These are phyloP conservation scores for Thalassiosira mediterranea DNA, from an alignment of 352 stramenopile genomes.

Conservation along the genomic window DNA sequence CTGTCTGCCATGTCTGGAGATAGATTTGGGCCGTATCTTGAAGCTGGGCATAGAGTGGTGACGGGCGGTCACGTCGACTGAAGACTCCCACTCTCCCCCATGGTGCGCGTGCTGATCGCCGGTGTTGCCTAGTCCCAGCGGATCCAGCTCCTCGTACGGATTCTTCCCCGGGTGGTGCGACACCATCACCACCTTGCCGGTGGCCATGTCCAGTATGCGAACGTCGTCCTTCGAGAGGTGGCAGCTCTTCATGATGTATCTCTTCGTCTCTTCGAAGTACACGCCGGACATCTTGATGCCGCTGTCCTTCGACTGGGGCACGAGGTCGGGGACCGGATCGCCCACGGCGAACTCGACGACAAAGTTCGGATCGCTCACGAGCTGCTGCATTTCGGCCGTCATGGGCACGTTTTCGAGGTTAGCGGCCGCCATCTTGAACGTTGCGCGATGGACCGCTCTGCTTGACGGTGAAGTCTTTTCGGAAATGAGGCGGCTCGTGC, in stretches of 20 bases:
- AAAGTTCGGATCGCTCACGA: conserved; percentile 59
- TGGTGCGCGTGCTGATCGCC: conserved; percentile 29
- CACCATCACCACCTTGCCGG: conserved; percentile 40
- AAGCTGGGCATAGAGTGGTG: conserved; percentile 41
- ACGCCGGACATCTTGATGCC: conserved; percentile 49
- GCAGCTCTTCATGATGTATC: conserved; percentile 56
- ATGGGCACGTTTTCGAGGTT: conserved; percentile 21
- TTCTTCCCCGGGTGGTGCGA: conserved; percentile 58
- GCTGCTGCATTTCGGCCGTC: conserved; percentile 55
- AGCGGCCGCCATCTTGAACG: neutral
- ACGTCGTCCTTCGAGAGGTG: conserved; percentile 54
- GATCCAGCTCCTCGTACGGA: conserved; percentile 54
- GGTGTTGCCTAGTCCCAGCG: conserved; percentile 44
- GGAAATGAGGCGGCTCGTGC: too few species aligned
- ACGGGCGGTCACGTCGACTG: conserved; percentile 40
- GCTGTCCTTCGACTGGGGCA: conserved; percentile 49
- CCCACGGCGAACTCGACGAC: conserved; percentile 56
- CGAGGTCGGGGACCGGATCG: conserved; percentile 42
- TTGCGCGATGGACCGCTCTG: too few species aligned
- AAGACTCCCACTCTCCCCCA: conserved; percentile 55
- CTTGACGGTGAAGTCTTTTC: too few species aligned
- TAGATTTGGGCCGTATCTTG: conserved; percentile 51
- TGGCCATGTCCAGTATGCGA: conserved; percentile 45
- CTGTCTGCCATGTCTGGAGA: conserved; percentile 50
- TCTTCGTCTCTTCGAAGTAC: conserved; percentile 54